Percentiles rank a stretch among this genome's conserved stretches.
phyloP scores from a whole-genome alignment of 1,284 basidiomycete species.

The Trichosporon ovoides region DNA sequence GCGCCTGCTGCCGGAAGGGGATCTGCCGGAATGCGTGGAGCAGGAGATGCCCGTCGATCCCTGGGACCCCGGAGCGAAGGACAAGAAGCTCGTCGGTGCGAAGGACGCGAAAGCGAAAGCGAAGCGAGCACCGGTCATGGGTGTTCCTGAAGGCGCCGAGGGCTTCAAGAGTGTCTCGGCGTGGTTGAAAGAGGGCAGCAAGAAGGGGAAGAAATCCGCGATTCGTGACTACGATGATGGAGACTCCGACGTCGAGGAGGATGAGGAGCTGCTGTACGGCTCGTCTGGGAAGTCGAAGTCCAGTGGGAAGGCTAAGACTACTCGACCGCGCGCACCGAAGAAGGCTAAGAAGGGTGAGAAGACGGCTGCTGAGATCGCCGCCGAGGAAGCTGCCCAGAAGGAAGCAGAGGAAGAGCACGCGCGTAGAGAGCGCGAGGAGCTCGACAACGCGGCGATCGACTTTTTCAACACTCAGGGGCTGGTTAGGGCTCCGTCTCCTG shows the following conservation, averaged over 20 bases:
- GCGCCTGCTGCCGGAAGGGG: conserved; percentile 71
- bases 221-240: conserved; percentile 15
- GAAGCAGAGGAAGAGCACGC: conserved; percentile 3
- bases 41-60: conserved; percentile 59
- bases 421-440: conserved; percentile 10
- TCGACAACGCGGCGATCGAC: conserved; percentile 27
- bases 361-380: neutral
- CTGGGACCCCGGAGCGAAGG: conserved; percentile 41
- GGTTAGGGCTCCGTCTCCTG: conserved; percentile 14
- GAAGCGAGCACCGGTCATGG: conserved; percentile 30
- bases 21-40: conserved; percentile 72
- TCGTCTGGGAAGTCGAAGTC: neutral
- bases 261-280: conserved; percentile 15
- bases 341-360: conserved; percentile 9
- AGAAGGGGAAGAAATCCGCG: conserved; percentile 19
- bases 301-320: neutral
- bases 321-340: conserved; percentile 6
- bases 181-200: conserved; percentile 30
- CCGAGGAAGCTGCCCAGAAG: conserved; percentile 2
- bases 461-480: conserved; percentile 37
- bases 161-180: conserved; percentile 46
- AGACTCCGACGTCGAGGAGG: conserved; percentile 17
- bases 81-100: conserved; percentile 23
- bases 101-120: conserved; percentile 19
- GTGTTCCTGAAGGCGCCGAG: conserved; percentile 38